Base-by-base conservation (phyloP, 2,329 filamentous ascomycete genomes). In the Fusarium sp. region DNA sequence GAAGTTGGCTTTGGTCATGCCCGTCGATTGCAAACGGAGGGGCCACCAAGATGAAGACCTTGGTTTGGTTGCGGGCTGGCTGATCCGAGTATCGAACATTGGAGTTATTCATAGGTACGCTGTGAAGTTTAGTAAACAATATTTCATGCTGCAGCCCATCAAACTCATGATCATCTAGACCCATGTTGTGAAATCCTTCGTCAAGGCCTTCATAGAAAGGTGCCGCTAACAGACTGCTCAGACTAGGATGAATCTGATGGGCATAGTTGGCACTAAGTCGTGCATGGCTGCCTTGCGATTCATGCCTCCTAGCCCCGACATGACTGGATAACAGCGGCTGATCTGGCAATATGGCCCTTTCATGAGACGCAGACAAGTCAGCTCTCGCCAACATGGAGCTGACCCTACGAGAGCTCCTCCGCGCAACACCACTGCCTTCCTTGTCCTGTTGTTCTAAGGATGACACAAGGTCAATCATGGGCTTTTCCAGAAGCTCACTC, bases 301-400 rank as follows among this genome's bases (percentile, higher is more conserved):
- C 91, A 12, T 90, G 88, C 67, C 92, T 89, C 72, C 92, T 90
- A 20, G 86, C 82, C 47, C 86, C 85, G 1, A 79, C 79, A 58
- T 83, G 81, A 16, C 79, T 81, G 14, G 83, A 76, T 14, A 82
- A 78, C 6, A 80, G 86, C 72, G 79, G 82, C 79, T 87, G 89
- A 54, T 97, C 95, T 33, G 91, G 88, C 78, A 97, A 97, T n/a
- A 91, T 88, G 3, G 91, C 87, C 76, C 93, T 89, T 75, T 97
- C 95, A 73, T 95, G 93, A 22, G 92, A 96, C 15, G 93, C 92
- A 1, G 94, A 95, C 26, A 98, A 85, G 79, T 98, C 95, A 36
- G 93, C 93, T 77, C 95, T 89, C 22, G 95, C 95, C 59, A 98
- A 86, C 83, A 97, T 89, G 22, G 95, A 98, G 83, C 96, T 99